Evolutionary conservation across 2,329 filamentous ascomycete genomes (phyloP), one percentile per base, ranked within the genome.

Genomic region (Aspergillus eucalypticola): DNA sequence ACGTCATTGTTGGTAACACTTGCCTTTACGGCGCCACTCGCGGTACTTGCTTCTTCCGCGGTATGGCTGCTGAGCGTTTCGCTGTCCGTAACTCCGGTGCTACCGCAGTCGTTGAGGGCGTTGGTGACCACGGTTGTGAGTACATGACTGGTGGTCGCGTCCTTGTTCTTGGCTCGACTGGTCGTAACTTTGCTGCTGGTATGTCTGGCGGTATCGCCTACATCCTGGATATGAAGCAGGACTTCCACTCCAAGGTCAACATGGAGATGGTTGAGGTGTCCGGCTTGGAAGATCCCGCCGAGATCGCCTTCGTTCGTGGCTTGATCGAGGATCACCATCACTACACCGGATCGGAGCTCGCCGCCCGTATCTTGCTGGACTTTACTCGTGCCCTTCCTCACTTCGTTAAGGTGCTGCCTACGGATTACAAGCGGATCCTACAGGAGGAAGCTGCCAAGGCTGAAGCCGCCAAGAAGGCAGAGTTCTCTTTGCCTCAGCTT

Each of bases 191-290:
- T 73, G 94, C 93, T 69, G 94, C 94, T 63, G 94, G 94, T 83
- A 98, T 98, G 94, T 97, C 93, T 72, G 94, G 94, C 73, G 94
- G 94, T 83, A 97, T 98, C 71, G 93, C 93, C 17, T 98, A 96
- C 72, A 87, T 97, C 56, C 86, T 98, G 29, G 94, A 98, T 73
- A 89, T 95, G 73, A 86, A 94, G 75, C 86, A 90, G 66, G 92
- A 97, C 79, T 96, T 97, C 81, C 83, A 90, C 76, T 87, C 88
- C 69, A 97, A 97, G 85, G 89, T 97, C 79, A 98, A 98, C 81
- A 90, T 88, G 72, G 94, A 98, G 81, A 96, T 98, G 94, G 94
- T 98, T 67, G 93, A 97, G 79, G 88, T 94, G 25, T 90, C 90
- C 51, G 84, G 86, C 8, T 82, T 98, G 48, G 90, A 94, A 64